Conservation (phyloP, 306 rosid genomes). For the Pterocarpus santalinus region DNA sequence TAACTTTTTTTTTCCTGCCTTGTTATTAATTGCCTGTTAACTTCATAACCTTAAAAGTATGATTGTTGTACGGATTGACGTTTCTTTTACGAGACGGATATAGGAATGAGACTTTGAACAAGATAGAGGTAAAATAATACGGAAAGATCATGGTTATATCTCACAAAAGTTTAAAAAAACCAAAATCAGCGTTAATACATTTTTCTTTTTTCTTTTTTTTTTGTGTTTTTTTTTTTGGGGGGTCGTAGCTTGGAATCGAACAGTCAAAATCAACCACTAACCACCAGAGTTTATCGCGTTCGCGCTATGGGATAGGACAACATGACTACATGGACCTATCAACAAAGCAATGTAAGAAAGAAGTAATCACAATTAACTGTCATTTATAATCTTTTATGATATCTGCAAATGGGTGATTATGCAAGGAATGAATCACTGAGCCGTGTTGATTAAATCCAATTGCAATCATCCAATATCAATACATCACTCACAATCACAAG, state of each 20-base stretch:
- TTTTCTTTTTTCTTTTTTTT: too few relatives aligned
- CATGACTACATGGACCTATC: background rate
- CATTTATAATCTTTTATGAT: background rate
- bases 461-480: constrained; percentile 41
- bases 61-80: too few relatives aligned
- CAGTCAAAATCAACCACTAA: background rate
- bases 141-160: background rate
- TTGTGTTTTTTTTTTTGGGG: background rate
- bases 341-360: background rate
- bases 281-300: background rate
- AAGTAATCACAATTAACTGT: background rate
- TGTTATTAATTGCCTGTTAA: too few relatives aligned
- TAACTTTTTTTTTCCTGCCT: too few relatives aligned
- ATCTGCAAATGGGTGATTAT: background rate
- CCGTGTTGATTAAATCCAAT: constrained; percentile 34
- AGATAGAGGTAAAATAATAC: too few relatives aligned
- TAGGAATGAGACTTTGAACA: background rate
- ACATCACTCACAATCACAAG: constrained; percentile 25
- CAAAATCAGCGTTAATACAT: background rate
- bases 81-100: too few relatives aligned
- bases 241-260: background rate
- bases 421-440: constrained; percentile 31
- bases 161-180: background rate
- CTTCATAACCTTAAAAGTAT: too few relatives aligned
- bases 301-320: too few relatives aligned